These are phyloP conservation scores for Uncinocarpus reesii DNA, from an alignment of 2,329 filamentous ascomycete species.

Conservation along the genomic window DNA sequence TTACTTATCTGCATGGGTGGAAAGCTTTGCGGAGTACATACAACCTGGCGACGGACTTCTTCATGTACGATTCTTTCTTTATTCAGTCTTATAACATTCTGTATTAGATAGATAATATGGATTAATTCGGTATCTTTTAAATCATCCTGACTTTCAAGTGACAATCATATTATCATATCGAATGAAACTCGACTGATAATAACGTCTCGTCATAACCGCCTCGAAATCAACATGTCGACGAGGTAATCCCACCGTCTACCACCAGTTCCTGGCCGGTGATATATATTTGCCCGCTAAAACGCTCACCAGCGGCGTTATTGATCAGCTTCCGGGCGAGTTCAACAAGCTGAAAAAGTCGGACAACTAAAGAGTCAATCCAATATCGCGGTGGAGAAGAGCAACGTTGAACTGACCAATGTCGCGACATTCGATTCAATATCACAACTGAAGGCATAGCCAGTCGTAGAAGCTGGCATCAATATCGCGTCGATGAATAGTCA, in stretches of 20 bases:
- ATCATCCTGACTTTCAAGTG: background rate
- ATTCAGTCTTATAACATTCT: slow-evolving; percentile 1
- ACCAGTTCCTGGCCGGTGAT: slow-evolving; percentile 49
- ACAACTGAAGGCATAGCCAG: too few species aligned
- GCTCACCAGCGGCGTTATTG: slow-evolving; percentile 42
- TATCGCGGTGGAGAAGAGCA: too few species aligned
- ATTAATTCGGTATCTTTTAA: slow-evolving; percentile 5
- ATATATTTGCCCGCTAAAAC: slow-evolving; percentile 44
- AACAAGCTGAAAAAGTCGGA: background rate
- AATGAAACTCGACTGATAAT: too few species aligned
- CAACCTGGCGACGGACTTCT: background rate
- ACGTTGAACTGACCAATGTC: too few species aligned
- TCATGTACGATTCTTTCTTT: slow-evolving; percentile 6
- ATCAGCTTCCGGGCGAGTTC: background rate
- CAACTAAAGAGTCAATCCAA: too few species aligned
- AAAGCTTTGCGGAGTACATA: slow-evolving; percentile 4
- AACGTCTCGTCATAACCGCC: background rate
- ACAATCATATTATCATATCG: too few species aligned
- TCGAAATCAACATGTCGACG: background rate
- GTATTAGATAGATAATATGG: slow-evolving; percentile 12
- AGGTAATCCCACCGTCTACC: slow-evolving; percentile 36
- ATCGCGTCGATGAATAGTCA: background rate
- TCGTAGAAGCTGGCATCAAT: too few species aligned
- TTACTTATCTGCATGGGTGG: slow-evolving; percentile 10
- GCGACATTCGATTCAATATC: too few species aligned